Evolutionary conservation across 202 grass and related monocot species (phyloP), one percentile per base, ranked within the genome.

Genomic region (Panicum virgatum): DNA sequence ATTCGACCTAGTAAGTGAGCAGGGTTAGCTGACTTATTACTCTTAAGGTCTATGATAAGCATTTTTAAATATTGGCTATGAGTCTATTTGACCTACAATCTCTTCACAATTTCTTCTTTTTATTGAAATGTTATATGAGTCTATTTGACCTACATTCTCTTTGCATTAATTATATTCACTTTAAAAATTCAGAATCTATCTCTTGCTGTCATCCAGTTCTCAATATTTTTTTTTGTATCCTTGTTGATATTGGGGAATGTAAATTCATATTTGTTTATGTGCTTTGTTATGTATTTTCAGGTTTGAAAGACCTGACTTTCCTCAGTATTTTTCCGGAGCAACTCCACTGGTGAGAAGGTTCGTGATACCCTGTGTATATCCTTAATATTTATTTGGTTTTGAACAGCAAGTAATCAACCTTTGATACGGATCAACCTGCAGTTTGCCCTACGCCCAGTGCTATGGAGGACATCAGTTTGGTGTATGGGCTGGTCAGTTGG

Each of bases 401-500:
- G n/a, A 37, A 66, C 32, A 43, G 23, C 58, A 27, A 34, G 57
- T 80, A 16, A 72, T 73, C 53, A 8, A 73, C 64, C 18, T 42
- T 25, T 73, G 27, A 62, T 88, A 30, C 37, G 60, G 51, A 73
- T 83, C 42, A 19, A 83, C 34, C 34, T 83, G 79, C 88, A 98
- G 95, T 60, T 87, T 86, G 44, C 82, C 90, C 15, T 98, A 96
- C 77, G 92, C 96, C 54, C 96, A 98, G 66, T 98, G 96, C 62
- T 98, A 98, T 61, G 96, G 96, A 25, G 96, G 96, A 27, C 96
- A 98, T 82, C 96, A 98, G 58, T 98, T 98, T 83, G 96, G 96
- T 46, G 81, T 75, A 73, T 98, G 96, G 96, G 96, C 96, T 86
- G 92, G 96, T 73, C 96, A 98, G 36, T 75, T 98, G 69, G 96